These are phyloP conservation scores for Hypoxylon sp. DNA, from an alignment of 2,329 filamentous ascomycete genomes.

Conservation along the genomic window DNA sequence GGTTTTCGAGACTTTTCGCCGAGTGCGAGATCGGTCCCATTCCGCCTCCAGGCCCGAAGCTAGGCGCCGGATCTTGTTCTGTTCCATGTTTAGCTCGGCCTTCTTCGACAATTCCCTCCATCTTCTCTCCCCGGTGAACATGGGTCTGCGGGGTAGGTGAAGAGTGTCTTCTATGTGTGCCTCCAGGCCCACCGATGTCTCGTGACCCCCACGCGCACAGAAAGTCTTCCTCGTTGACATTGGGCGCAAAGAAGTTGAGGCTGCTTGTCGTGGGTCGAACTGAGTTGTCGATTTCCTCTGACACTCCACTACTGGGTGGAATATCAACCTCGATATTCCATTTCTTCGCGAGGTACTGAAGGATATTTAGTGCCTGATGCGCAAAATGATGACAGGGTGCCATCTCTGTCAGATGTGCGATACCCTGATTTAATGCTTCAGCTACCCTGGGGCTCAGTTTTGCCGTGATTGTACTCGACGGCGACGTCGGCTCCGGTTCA, in stretches of 20 bases:
- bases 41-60: constrained; percentile 27
- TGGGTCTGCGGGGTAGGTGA: constrained; percentile 33
- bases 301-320: constrained; percentile 46
- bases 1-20: constrained; percentile 64
- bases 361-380: constrained; percentile 72
- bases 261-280: constrained; percentile 66
- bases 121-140: constrained; percentile 39
- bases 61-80: constrained; percentile 32
- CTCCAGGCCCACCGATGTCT: constrained; percentile 25
- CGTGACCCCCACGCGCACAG: constrained; percentile 62
- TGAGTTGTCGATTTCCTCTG: constrained; percentile 58
- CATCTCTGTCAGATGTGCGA: constrained; percentile 73
- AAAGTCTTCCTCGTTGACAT: constrained; percentile 64
- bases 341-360: constrained; percentile 70
- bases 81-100: constrained; percentile 25
- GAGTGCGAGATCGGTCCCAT: constrained; percentile 38
- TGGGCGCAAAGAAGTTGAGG: constrained; percentile 71
- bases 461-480: constrained; percentile 40
- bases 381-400: constrained; percentile 73
- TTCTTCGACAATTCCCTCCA: constrained; percentile 46
- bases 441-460: constrained; percentile 60
- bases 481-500: constrained; percentile 38
- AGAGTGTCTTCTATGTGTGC: constrained; percentile 21
- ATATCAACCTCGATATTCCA: constrained; percentile 71
- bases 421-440: constrained; percentile 67